These are phyloP conservation scores for Carpinus fangiana DNA, from an alignment of 306 rosid species.

Conservation along the genomic window DNA sequence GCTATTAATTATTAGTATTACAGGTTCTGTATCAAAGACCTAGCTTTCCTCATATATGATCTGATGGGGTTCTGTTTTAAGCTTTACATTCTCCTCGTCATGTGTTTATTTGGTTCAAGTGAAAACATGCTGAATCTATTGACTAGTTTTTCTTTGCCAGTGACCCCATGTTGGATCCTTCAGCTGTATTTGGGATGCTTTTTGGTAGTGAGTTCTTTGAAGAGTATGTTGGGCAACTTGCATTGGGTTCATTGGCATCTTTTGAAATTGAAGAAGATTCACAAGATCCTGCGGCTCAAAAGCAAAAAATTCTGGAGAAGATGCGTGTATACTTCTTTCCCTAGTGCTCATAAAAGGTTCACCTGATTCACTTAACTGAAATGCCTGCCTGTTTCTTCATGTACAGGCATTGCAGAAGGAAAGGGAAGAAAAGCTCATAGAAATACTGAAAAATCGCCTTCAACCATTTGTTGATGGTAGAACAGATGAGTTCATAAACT, in stretches of 20 bases:
- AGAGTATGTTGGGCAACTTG: slow-evolving; percentile 85
- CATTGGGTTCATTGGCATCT: slow-evolving; percentile 70
- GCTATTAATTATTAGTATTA: neutral
- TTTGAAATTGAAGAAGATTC: slow-evolving; percentile 61
- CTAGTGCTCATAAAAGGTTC: slow-evolving; percentile 9
- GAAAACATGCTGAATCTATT: slow-evolving; percentile 2
- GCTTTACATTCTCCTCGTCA: slow-evolving; percentile 3
- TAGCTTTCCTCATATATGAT: neutral
- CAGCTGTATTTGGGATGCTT: slow-evolving; percentile 94
- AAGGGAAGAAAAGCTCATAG: slow-evolving; percentile 70
- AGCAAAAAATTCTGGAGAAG: slow-evolving; percentile 64
- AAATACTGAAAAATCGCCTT: slow-evolving; percentile 57
- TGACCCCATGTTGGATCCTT: slow-evolving; percentile 86
- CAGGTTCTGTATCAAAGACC: neutral
- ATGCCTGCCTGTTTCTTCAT: slow-evolving; percentile 24
- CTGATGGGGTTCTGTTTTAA: neutral
- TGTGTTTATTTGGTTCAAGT: slow-evolving; percentile 2
- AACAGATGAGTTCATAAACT: slow-evolving; percentile 61
- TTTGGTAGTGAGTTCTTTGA: slow-evolving; percentile 91
- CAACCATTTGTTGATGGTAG: slow-evolving; percentile 72
- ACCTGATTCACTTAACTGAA: slow-evolving; percentile 14
- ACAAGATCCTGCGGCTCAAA: slow-evolving; percentile 53
- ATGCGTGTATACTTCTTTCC: slow-evolving; percentile 47
- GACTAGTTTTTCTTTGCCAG: slow-evolving; percentile 38
- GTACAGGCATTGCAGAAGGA: slow-evolving; percentile 71